Evolutionary conservation across 1,139 yeast genomes (phyloP), one percentile per base, ranked within the genome.

Genomic region (Meyerozyma elateridarum): DNA sequence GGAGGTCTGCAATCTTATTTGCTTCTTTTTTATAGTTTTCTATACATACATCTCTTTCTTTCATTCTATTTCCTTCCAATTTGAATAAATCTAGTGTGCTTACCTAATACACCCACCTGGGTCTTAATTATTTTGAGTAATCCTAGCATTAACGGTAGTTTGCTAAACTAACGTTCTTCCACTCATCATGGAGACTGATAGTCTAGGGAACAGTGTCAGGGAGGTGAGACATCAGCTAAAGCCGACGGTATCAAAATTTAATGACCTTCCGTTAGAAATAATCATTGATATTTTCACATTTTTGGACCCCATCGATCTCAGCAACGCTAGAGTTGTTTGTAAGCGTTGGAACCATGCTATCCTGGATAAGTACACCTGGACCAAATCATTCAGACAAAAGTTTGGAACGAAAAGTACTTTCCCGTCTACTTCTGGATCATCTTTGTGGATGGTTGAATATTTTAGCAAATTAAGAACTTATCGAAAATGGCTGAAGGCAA

Each of bases 351-450:
- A 70, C 36, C 46, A 49, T 28, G 63, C 77, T 5, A 68, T 79
- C 4, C 66, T 67, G 37, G 80, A 79, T 48, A 73, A 73, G 38
- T 70, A 69, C 31, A 65, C 80, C 5, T 81, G 89, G 89, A 67
- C 68, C 45, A 67, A 65, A 34, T 64, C 81, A 14, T 79, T 81
- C 45, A 54, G 58, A 16, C 47, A 62, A 16, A 64, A 63, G 34
- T 73, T 73, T 41, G 64, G 70, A 3, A 65, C 56, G 3, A 45
- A 70, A 0, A 45, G 48, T 2, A 36, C 46, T 9, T 81, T 82
- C 49, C 78, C 87, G 3, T 69, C 82, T 1, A 56, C 74, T n/a
- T 63, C 82, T 0, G 59, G 70, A 19, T 70, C 81, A 0, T 44
- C 43, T n/a, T 55, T 56, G 29, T 81, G 79, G 73, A 66, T 75